Conservation (phyloP, 2,329 filamentous ascomycete species). For the Pyrenophora graminea region DNA sequence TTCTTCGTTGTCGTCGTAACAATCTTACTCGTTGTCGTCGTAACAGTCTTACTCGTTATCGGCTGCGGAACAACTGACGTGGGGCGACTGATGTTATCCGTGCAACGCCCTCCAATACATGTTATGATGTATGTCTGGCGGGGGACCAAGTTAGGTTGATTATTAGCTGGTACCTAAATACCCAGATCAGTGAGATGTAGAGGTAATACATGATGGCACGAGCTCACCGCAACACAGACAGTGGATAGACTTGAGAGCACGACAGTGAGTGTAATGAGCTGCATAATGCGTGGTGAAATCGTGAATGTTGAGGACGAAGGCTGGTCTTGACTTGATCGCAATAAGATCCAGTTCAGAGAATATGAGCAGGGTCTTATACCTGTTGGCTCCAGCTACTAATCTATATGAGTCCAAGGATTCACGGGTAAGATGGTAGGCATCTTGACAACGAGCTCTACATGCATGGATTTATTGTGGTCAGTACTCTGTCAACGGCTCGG, state of each 20-base stretch:
- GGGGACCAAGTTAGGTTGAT: conserved; percentile 17
- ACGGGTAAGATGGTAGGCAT: not conserved
- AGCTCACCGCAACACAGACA: conserved; percentile 29
- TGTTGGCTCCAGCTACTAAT: not conserved
- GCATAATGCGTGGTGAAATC: conserved; percentile 20
- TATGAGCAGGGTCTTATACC: conserved; percentile 13
- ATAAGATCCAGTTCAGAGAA: not conserved
- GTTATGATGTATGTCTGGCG: conserved; percentile 37
- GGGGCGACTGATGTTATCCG: conserved; percentile 15
- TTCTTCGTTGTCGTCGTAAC: conserved; percentile 11
- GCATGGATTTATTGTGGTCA: no score
- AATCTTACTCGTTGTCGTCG: not conserved
- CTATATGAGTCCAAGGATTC: not conserved
- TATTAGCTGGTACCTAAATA: conserved; percentile 24
- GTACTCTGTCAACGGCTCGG: no score
- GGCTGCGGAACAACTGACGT: conserved; percentile 12
- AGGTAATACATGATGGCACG: not conserved
- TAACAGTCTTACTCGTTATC: not conserved
- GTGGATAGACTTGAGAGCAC: conserved; percentile 17
- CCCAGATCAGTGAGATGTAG: not conserved
- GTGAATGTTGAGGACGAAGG: not conserved
- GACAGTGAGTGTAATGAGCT: conserved; percentile 18
- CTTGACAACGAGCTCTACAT: not conserved
- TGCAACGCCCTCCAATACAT: conserved; percentile 25
- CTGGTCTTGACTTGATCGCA: no score